phyloP scores from a whole-genome alignment of 306 rosid genomes.

The Boehmeria nivea region DNA sequence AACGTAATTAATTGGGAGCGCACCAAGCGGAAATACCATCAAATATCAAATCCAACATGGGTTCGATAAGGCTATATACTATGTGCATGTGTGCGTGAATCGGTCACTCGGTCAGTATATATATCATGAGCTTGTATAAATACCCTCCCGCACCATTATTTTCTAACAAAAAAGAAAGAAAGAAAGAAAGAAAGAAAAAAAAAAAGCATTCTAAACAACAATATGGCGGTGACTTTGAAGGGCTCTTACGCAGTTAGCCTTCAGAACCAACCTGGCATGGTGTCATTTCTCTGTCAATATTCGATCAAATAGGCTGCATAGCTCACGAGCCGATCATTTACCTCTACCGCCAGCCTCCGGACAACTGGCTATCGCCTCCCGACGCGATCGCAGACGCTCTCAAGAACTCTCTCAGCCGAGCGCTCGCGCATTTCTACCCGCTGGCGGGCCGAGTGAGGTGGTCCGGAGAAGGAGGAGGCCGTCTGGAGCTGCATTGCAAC shows the following conservation, averaged over 20 bases:
- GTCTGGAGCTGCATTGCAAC: constrained; percentile 53
- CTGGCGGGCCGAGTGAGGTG: constrained; percentile 45
- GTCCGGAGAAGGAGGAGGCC: constrained; percentile 23
- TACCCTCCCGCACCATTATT: too few relatives aligned
- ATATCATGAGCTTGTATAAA: too few relatives aligned
- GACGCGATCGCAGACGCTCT: constrained; percentile 22
- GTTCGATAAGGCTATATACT: too few relatives aligned
- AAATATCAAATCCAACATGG: too few relatives aligned
- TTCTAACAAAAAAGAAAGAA: too few relatives aligned
- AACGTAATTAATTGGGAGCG: too few relatives aligned
- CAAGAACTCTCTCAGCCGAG: constrained; percentile 33
- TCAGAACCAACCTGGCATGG: constrained; percentile 1
- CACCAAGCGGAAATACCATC: too few relatives aligned
- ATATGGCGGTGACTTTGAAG: constrained; percentile 7
- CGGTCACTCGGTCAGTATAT: too few relatives aligned
- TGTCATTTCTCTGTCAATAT: not conserved
- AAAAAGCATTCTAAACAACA: not conserved
- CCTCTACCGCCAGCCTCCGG: constrained; percentile 26
- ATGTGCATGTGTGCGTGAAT: too few relatives aligned
- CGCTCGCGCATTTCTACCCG: constrained; percentile 48
- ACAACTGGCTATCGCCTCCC: not conserved
- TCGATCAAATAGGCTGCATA: constrained; percentile 1
- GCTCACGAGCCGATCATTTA: constrained; percentile 22
- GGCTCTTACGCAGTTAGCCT: not conserved
- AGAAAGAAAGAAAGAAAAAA: too few relatives aligned